A percentile compares a stretch with the other conserved stretches of the same genome.
These are phyloP conservation scores for Barnettozyma siamensis DNA, from an alignment of 805 yeast genomes.

Conservation along the genomic window DNA sequence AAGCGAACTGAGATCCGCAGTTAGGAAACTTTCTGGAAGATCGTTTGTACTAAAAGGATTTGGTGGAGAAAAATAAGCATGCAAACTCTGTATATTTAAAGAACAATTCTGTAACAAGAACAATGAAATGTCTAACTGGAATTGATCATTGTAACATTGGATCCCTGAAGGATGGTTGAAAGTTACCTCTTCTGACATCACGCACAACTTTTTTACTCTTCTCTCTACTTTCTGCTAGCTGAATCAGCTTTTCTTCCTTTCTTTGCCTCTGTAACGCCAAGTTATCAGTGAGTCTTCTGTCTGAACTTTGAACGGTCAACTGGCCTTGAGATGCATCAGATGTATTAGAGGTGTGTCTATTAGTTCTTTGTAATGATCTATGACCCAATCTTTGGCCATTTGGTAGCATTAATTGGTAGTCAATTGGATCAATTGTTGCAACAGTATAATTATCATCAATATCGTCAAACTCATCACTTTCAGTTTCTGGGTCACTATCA, in stretches of 20 bases:
- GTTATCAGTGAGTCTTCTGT: slow-evolving; percentile 52
- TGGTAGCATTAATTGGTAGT: slow-evolving; percentile 66
- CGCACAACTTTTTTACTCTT: slow-evolving; percentile 35
- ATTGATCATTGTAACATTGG: slow-evolving; percentile 38
- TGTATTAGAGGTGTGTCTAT: slow-evolving; percentile 63
- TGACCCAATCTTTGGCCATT: slow-evolving; percentile 80
- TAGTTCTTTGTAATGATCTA: slow-evolving; percentile 64
- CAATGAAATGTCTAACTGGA: too few species aligned
- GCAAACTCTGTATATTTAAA: too few species aligned
- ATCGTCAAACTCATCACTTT: slow-evolving; percentile 21
- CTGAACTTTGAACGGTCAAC: slow-evolving; percentile 72
- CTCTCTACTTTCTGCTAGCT: slow-evolving; percentile 38
- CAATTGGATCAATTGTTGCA: slow-evolving; percentile 45
- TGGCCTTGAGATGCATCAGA: slow-evolving; percentile 54
- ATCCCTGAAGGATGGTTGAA: slow-evolving; percentile 83
- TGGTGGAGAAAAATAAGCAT: slow-evolving; percentile 10
- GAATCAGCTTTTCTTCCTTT: slow-evolving; percentile 43
- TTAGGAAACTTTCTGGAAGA: slow-evolving; percentile 27
- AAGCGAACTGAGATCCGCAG: slow-evolving; percentile 18
- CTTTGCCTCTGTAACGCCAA: slow-evolving; percentile 55
- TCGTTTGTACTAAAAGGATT: slow-evolving; percentile 27
- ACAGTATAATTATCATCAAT: slow-evolving; percentile 28
- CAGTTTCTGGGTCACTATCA: slow-evolving; percentile 17
- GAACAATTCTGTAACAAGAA: too few species aligned
- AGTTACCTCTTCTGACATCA: slow-evolving; percentile 67